Conservation (phyloP, 192 early-diverging fungal genomes). For the Coemansia pectinata region DNA sequence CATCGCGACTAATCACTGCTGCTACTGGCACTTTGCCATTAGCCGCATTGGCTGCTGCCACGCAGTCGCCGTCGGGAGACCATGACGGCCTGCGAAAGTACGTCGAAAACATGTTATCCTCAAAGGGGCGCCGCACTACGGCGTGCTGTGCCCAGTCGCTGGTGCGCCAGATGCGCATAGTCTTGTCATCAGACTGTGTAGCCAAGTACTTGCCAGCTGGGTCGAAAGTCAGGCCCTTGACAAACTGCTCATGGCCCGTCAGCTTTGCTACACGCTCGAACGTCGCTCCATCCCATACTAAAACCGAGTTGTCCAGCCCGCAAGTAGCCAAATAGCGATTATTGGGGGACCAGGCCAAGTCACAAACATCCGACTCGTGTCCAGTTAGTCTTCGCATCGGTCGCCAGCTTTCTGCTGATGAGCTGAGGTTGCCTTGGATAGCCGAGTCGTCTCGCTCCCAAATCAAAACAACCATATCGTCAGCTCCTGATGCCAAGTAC, state of each 20-base stretch:
- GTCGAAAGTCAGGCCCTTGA: constrained; percentile 97
- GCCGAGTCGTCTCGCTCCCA: constrained; percentile 70
- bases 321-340: constrained; percentile 86
- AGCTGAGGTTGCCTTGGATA: not conserved
- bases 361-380: constrained; percentile 89
- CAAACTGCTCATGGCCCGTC: constrained; percentile 79
- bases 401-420: constrained; percentile 65
- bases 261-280: constrained; percentile 73
- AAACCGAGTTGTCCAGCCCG: constrained; percentile 79
- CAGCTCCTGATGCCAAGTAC: constrained; percentile 86
- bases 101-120: constrained; percentile 78
- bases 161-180: constrained; percentile 81
- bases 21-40: constrained; percentile 77
- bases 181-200: constrained; percentile 91
- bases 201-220: constrained; percentile 93
- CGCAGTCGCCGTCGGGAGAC: constrained; percentile 94
- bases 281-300: constrained; percentile 83
- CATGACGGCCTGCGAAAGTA: constrained; percentile 92
- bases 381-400: constrained; percentile 73
- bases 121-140: constrained; percentile 71
- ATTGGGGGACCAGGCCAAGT: constrained; percentile 90
- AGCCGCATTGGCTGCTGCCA: constrained; percentile 89
- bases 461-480: constrained; percentile 90
- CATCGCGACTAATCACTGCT: constrained; percentile 73
- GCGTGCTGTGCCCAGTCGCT: constrained; percentile 85